Conservation (phyloP, 257 asterid species). For the Striga asiatica region DNA sequence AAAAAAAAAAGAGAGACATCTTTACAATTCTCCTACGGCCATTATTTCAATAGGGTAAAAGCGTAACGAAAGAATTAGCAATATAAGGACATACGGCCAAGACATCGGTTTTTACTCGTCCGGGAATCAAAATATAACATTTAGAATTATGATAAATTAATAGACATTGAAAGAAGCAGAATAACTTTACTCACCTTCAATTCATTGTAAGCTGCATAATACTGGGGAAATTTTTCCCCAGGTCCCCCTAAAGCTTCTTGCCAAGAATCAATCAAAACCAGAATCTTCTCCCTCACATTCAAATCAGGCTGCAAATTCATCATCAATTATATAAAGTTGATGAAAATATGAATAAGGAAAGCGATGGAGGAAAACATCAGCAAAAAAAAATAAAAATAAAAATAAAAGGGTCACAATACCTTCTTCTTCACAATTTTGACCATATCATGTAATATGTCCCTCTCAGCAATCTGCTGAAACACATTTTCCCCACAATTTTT, state of each 20-base stretch:
- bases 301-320: conserved; percentile 91
- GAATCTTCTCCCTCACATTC: conserved; percentile 90
- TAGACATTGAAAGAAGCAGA: neutral
- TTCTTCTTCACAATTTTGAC: conserved; percentile 88
- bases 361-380: too few relatives aligned
- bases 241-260: conserved; percentile 95
- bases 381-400: neutral
- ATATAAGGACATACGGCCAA: too few relatives aligned
- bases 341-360: too few relatives aligned
- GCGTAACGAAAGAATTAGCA: too few relatives aligned
- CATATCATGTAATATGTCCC: conserved; percentile 86
- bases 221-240: conserved; percentile 81
- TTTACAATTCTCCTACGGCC: too few relatives aligned
- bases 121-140: too few relatives aligned
- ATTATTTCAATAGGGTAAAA: too few relatives aligned
- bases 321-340: too few relatives aligned
- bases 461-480: conserved; percentile 78
- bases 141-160: neutral
- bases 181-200: conserved; percentile 45
- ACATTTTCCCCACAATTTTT: conserved; percentile 90
- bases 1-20: too few relatives aligned
- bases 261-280: conserved; percentile 79
- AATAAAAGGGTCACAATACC: conserved; percentile 43
- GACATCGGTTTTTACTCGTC: too few relatives aligned
- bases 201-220: conserved; percentile 80